Evolutionary conservation across 306 rosid species (phyloP), one percentile per base, ranked within the genome.

Genomic region (Heteromeles arbutifolia): DNA sequence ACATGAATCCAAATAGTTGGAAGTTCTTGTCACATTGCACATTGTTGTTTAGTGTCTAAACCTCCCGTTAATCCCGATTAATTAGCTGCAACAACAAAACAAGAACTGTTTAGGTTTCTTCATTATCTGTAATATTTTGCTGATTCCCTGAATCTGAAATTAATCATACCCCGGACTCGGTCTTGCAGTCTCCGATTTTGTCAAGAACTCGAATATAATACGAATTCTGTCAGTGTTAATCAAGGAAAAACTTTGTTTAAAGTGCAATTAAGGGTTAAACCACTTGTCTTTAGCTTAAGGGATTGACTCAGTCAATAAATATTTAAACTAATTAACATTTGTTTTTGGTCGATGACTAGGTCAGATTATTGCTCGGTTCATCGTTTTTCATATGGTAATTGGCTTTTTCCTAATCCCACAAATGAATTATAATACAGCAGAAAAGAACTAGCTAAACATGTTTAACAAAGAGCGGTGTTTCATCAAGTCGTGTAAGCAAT

Each of bases 331-430:
- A 9, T 62, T 22, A 22, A 10, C n/a, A 58, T 58, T 39, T 58
- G 68, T 73, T 25, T 39, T 39, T 73, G 13, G 41, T 58, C 26
- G 24, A 58, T 73, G 77, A 58, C 77, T 29, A 58, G 77, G 53
- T 72, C 76, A 22, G 22, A n/a, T 28, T 17, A 24, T 11, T 22
- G 6, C 11, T 37, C 9, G 10, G 41, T 37, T 37, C 41, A 9
- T 53, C 58, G 2, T 41, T 10, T 8, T 41, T 41, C 44, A 41
- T 9, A 41, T 41, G 11, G 44, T 41, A 41, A 41, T 41, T 39
- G 44, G 11, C 9, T 34, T 6, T 37, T 37, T 37, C 41, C 41
- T 7, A 37, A 34, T 34, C 2, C 39, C 39, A 34, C 9, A 34
- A 6, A 34, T 34, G 9, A 34, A 37, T 37, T 37, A 7, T 37